Base-by-base conservation (phyloP, 441 rosid genomes). In the Manihot esculenta region DNA sequence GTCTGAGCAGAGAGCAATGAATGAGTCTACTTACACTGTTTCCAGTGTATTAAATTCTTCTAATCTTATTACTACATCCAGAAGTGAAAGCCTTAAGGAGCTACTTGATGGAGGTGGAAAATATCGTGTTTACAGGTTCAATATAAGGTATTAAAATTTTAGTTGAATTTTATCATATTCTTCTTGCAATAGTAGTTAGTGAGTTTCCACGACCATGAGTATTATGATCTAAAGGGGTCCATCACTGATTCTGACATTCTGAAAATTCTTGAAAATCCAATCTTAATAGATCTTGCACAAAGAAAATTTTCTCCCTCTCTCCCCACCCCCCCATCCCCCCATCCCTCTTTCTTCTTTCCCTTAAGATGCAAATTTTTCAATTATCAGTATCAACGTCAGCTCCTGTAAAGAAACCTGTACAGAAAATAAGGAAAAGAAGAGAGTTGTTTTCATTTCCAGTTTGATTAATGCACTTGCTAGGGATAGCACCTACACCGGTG, bases 41-140 rank as follows among this genome's bases (percentile, higher is more conserved):
- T 83, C 89, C 47, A 86, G 93, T 69, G 82, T 92, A 59, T 73
- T 94, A 81, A 82, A 79, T 74, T 89, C 97, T 64, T 82, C 94
- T 13, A 77, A 86, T 74, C 84, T 74, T 62, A 64, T 77, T 70
- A 76, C 79, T 56, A 84, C 97, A 59, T 87, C 94, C n/a, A 84
- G 88, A 68, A 83, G 87, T 14, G 87, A 82, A 78, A 80, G 77
- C 81, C 96, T 94, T 50, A 85, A 79, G 77, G 83, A 80, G 69
- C 83, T 94, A 49, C 69, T 88, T 3, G 78, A 85, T 68, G 90
- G 74, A 62, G 72, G 42, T 70, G 91, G 90, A 63, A 88, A 76
- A 60, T 87, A 83, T 23, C 62, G 75, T 68, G 76, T 92, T 49
- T 92, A 92, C 73, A 94, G 81, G 79, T 92, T 92, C 71, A 82